These are phyloP conservation scores for Casuarina equisetifolia DNA, from an alignment of 306 rosid species.

Conservation along the genomic window DNA sequence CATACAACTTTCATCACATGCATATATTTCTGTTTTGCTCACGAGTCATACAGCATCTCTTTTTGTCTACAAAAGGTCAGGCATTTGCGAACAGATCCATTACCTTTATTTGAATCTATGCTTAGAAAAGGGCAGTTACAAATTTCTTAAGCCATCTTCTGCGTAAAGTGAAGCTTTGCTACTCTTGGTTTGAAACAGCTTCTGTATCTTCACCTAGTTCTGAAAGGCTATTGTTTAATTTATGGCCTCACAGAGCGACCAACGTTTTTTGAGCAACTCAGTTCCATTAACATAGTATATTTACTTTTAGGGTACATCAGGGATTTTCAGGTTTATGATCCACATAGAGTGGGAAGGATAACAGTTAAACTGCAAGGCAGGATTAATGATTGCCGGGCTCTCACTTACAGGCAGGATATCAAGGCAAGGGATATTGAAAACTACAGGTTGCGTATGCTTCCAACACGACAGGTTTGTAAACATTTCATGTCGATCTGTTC, in stretches of 20 bases:
- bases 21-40: neutral
- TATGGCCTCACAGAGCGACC: neutral
- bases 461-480: slow-evolving; percentile 73
- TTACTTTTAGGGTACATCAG: slow-evolving; percentile 62
- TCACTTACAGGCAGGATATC: slow-evolving; percentile 71
- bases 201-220: neutral
- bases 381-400: slow-evolving; percentile 74
- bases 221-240: neutral
- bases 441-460: slow-evolving; percentile 61
- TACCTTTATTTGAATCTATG: neutral
- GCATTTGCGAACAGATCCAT: neutral
- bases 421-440: slow-evolving; percentile 73
- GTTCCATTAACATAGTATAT: slow-evolving; percentile 5
- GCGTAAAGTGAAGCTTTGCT: neutral
- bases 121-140: neutral
- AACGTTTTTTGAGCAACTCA: neutral
- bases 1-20: neutral
- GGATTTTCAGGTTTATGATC: slow-evolving; percentile 77
- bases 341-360: slow-evolving; percentile 89
- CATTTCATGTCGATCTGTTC: neutral
- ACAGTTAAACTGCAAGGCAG: slow-evolving; percentile 90
- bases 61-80: slow-evolving; percentile 1
- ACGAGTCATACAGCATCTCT: neutral
- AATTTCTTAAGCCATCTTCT: neutral
- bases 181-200: slow-evolving; percentile 3